Percentiles rank a stretch among this genome's conserved stretches.
Evolutionary conservation across 129 eudicot species (phyloP).

Genomic region (Mikania micrantha): DNA sequence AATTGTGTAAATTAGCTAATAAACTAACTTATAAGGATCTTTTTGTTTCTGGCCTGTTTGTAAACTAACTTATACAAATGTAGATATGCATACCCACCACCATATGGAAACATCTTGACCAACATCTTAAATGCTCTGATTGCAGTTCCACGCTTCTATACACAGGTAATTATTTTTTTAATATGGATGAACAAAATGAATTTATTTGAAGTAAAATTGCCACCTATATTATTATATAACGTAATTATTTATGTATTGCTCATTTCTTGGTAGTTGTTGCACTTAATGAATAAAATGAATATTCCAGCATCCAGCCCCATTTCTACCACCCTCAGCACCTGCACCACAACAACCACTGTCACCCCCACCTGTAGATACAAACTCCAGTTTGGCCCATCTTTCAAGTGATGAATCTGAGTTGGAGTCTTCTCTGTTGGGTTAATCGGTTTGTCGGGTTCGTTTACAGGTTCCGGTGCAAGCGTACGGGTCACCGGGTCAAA

Average conservation of each 20-base stretch:
- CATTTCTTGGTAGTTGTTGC: slow-evolving; percentile 59
- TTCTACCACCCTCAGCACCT: slow-evolving; percentile 65
- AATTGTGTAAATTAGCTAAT: too few relatives aligned
- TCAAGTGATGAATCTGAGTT: slow-evolving; percentile 91
- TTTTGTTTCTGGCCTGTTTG: neutral
- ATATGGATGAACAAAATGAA: neutral
- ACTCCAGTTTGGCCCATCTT: slow-evolving; percentile 33
- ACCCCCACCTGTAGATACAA: slow-evolving; percentile 44
- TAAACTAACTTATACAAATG: slow-evolving; percentile 12
- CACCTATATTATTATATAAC: neutral
- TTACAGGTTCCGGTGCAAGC: too few relatives aligned
- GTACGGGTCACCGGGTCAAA: too few relatives aligned
- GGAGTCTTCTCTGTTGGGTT: too few relatives aligned
- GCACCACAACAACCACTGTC: slow-evolving; percentile 57
- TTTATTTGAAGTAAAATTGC: neutral
- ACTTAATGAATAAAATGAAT: slow-evolving; percentile 99
- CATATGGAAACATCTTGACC: slow-evolving; percentile 87
- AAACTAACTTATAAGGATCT: neutral
- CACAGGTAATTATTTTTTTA: slow-evolving; percentile 50
- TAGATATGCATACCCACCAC: slow-evolving; percentile 94
- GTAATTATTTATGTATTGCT: neutral
- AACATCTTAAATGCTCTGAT: slow-evolving; percentile 93
- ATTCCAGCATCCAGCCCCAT: slow-evolving; percentile 99
- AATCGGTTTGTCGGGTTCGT: too few relatives aligned
- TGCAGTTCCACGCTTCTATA: slow-evolving; percentile 98